Base-by-base conservation (phyloP, 805 yeast species). In the Lachancea sp. region DNA sequence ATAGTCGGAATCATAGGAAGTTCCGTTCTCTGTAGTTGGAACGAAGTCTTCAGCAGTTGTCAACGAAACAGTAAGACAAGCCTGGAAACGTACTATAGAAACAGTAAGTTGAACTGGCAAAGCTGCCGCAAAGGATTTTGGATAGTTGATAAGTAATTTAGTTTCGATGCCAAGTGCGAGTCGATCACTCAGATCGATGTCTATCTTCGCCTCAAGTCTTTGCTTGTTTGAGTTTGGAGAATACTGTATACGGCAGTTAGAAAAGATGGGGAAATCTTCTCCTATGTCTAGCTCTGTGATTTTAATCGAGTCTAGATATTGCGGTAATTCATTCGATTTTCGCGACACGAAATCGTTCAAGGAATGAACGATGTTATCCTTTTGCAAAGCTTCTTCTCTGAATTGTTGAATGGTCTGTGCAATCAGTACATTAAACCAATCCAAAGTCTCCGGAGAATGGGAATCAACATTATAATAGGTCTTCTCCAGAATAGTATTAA, bases 341-440 rank as follows among this genome's bases (percentile, higher is more conserved):
- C 60, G 59, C 8, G 64, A 64, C 33, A 90, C 67, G 38, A 85
- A 77, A 37, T 74, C 77, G 52, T 85, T 80, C 36, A 92, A 67
- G 1, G 88, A 79, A 48, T 83, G 81, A 45, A 89, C 78, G 19
- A 92, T 83, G 57, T 87, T 88, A 58, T 92, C 92, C 36, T 88
- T 78, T 30, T 75, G 70, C 42, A 86, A 64, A 0, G 97, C 97
- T 57, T 92, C 97, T n/a, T 80, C 74, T 42, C 98, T 74, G 46
- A 88, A 72, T 48, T 89, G 95, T 23, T 85, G 77, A 19, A 92
- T 78, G 6, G 88, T 80, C 59, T 92, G 97, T 0, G 97, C 98
- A 15, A 92, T 74, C 26, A 92, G 68, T 1, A 92, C 97, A 49
- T 90, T 92, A 61, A 92, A 87, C 98, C 98, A 92, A 60, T 92